Evolutionary conservation across 2,329 filamentous ascomycete genomes (phyloP), one percentile per base, ranked within the genome.

Genomic region (Pezizomycotina sp.): DNA sequence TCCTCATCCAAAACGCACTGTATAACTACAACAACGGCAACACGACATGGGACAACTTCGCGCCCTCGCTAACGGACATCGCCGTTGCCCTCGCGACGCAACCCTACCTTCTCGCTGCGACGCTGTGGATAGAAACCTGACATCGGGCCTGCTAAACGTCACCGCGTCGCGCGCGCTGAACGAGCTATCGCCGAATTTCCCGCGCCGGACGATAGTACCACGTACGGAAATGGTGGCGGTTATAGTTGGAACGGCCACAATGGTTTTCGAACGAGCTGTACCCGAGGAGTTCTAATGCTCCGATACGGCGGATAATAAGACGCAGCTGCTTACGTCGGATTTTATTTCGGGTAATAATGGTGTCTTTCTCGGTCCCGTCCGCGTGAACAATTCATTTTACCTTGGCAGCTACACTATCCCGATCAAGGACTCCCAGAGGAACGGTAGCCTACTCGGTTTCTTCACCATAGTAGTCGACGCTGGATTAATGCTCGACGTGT

Each of bases 391-490:
- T 28, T 70, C 71, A 0, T 78, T 77, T 46, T 78, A 79, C 14
- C 60, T 93, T 7, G 55, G 92, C 8, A 92, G 83, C 2, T 62
- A 92, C 40, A 92, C 83, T 0, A 59, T 86, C 10, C 80, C 83
- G 0, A 71, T 93, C n/a, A n/a, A n/a, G n/a, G n/a, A n/a, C n/a
- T n/a, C n/a, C n/a, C n/a, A n/a, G n/a, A n/a, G n/a, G n/a, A n/a
- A n/a, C n/a, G n/a, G n/a, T n/a, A n/a, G n/a, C n/a, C 65, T 86
- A 1, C 63, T 92, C 4, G 84, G 81, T 2, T 92, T 82, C 61
- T 68, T 92, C 61, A 92, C 82, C 1, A 60, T 86, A 2, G 63
- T 92, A n/a, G 67, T 78, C 36, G 69, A 78, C 37, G 75, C 75
- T 2, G 59, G 42, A n/a, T 43, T 47, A 4, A 35, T 52, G 23